Evolutionary conservation across 73 alveolate genomes (phyloP), one percentile per base, ranked within the genome.

Genomic region (Urostyla sp.): DNA sequence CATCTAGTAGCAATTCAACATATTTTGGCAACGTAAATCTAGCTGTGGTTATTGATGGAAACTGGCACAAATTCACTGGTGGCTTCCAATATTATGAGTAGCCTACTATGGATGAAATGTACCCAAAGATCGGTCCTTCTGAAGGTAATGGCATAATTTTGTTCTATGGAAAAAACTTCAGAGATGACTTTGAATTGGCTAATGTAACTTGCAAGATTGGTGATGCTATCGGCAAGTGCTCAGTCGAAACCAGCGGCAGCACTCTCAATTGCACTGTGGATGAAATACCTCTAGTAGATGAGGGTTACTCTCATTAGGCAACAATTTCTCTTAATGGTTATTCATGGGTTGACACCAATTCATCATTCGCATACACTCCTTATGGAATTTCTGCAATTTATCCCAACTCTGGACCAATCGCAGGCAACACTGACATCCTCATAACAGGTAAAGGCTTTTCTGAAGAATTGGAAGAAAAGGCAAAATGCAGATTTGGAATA

Each of bases 401-500:
- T 16, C 99, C 99, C 6, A 90, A 85, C 54, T 83, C 96, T 72
- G 99, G 99, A 6, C 99, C 99, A 27, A 83, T 72, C 38, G 61
- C 87, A 52, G 94, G 98, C 18, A 94, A 90, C 48, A 95, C 98
- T 10, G 91, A 60, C 51, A 76, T 95, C 18, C 87, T 87, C 7
- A 89, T 95, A 24, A 88, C 85, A 58, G 99, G 99, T 27, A 59
- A 87, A 55, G 99, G 99, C 0, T 95, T 90, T 76, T 52, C 67
- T 4, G 77, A 78, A 53, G 92, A 91, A 37, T 75, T 76, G 52
- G 46, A 59, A 11, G 74, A 38, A 10, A 54, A 58, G 26, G 94
- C 94, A 15, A 76, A 92, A 67, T 95, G 99, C 69, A 60, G 99
- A 49, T 95, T 95, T 79, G 99, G 99, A 20, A 93, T 95, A 59